These are phyloP conservation scores for Aspergillus mulundensis DNA, from an alignment of 495 filamentous ascomycete genomes.

Conservation along the genomic window DNA sequence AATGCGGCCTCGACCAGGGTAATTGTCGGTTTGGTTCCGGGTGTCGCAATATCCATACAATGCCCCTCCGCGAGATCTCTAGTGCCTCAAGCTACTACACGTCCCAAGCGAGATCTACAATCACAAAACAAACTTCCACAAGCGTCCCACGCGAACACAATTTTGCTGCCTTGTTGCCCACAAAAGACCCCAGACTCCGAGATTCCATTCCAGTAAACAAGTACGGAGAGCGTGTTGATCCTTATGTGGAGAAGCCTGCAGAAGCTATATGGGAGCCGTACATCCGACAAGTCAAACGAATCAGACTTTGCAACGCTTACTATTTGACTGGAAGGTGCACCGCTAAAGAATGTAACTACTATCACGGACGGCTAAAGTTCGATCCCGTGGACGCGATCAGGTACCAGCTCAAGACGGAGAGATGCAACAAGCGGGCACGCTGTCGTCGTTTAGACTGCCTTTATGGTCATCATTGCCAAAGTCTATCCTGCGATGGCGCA, in stretches of 20 bases:
- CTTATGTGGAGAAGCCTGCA: slow-evolving; percentile 25
- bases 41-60: slow-evolving; percentile 38
- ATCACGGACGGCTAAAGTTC: slow-evolving; percentile 36
- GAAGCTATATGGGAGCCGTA: slow-evolving; percentile 30
- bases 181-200: slow-evolving; percentile 21
- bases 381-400: slow-evolving; percentile 30
- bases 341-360: slow-evolving; percentile 33
- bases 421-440: slow-evolving; percentile 27
- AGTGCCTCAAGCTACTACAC: slow-evolving; percentile 14
- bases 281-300: slow-evolving; percentile 28
- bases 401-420: slow-evolving; percentile 35
- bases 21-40: too few relatives aligned
- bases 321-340: slow-evolving; percentile 39
- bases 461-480: slow-evolving; percentile 45
- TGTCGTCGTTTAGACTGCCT: slow-evolving; percentile 44
- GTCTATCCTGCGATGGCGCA: slow-evolving; percentile 32
- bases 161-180: slow-evolving; percentile 24
- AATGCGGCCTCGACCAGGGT: slow-evolving; percentile 32
- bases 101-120: background rate
- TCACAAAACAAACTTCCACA: slow-evolving; percentile 6
- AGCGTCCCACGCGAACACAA: slow-evolving; percentile 24
- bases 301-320: slow-evolving; percentile 41
- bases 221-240: slow-evolving; percentile 41
- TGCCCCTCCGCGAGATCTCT: slow-evolving; percentile 26
- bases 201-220: slow-evolving; percentile 42